These are phyloP conservation scores for Rhododendron ovatum DNA, from an alignment of 148 eudicot genomes.

Conservation along the genomic window DNA sequence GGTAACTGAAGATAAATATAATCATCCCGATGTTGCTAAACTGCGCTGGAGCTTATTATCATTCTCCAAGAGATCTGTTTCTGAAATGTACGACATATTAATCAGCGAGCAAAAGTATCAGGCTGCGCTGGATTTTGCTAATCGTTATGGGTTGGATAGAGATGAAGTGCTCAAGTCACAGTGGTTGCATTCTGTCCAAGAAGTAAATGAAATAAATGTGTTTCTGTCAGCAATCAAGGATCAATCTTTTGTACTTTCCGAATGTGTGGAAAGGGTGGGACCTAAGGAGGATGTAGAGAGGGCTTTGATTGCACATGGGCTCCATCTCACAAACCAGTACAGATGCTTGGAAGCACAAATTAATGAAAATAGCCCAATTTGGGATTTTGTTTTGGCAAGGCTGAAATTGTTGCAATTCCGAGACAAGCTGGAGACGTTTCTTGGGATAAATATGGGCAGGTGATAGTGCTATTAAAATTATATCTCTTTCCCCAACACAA, in stretches of 20 bases:
- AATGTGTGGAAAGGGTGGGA: conserved; percentile 77
- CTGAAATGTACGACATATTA: conserved; percentile 71
- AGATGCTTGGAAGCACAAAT: conserved; percentile 40
- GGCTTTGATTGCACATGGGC: conserved; percentile 68
- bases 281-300: conserved; percentile 71
- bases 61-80: conserved; percentile 59
- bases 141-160: conserved; percentile 67
- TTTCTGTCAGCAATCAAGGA: conserved; percentile 78
- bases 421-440: conserved; percentile 94
- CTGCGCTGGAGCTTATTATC: conserved; percentile 73
- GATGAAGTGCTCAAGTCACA: conserved; percentile 79
- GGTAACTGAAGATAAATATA: conserved; percentile 32
- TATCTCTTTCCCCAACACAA: neutral
- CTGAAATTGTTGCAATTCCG: conserved; percentile 76
- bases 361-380: conserved; percentile 33
- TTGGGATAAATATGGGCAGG: conserved; percentile 99
- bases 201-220: conserved; percentile 51
- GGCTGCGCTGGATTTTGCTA: conserved; percentile 75
- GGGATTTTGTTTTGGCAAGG: conserved; percentile 76
- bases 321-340: conserved; percentile 60
- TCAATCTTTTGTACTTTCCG: conserved; percentile 68
- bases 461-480: conserved; percentile 23
- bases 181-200: conserved; percentile 76
- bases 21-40: conserved; percentile 35
- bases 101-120: conserved; percentile 52